These are phyloP conservation scores for Brassica napus DNA, from an alignment of 345 rosid genomes.

Conservation along the genomic window Da-Ae NC_063442.1:42157001-42157500, in stretches of 20 bases:
- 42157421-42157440: not conserved
- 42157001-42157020: not conserved
- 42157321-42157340: not conserved
- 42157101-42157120: not conserved
- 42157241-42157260: not conserved
- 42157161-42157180: not conserved
- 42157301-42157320: not conserved
- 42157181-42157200: not conserved
- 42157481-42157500: not conserved
- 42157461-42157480: not conserved
- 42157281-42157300: not conserved
- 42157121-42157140: not conserved
- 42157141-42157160: not conserved
- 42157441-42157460: not conserved
- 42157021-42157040: not conserved
- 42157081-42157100: not conserved
- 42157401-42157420: not conserved
- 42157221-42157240: not conserved
- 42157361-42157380: not conserved
- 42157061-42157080: not conserved
- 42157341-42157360: not conserved
- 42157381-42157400: not conserved
- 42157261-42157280: not conserved
- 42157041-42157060: not conserved
- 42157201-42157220: not conserved